phyloP scores from a whole-genome alignment of 2,329 filamentous ascomycete genomes.

The Penicillium sp. region DNA sequence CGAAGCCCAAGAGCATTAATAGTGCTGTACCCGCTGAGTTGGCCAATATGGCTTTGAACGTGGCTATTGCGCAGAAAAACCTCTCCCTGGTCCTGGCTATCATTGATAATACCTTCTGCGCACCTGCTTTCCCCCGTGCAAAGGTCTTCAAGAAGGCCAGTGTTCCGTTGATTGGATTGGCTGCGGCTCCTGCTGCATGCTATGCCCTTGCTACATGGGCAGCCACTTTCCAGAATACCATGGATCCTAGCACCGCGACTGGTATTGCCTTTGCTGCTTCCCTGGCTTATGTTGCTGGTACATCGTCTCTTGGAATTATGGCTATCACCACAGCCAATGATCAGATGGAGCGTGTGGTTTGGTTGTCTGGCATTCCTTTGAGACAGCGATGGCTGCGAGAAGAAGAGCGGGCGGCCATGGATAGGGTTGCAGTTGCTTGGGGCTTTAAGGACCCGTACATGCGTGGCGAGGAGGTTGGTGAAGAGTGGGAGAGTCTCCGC shows the following conservation, averaged over 20 bases:
- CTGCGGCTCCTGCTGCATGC: constrained; percentile 38
- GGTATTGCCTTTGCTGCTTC: constrained; percentile 77
- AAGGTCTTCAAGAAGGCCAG: constrained; percentile 46
- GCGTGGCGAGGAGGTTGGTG: constrained; percentile 85
- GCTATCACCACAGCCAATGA: constrained; percentile 87
- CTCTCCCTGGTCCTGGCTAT: constrained; percentile 76
- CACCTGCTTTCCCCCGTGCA: constrained; percentile 43
- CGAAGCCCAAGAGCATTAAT: constrained; percentile 67
- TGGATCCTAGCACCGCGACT: constrained; percentile 74
- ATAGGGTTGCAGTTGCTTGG: constrained; percentile 84
- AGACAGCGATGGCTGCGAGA: constrained; percentile 83
- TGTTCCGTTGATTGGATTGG: constrained; percentile 41
- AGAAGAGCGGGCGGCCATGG: constrained; percentile 83
- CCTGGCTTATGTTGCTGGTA: constrained; percentile 78
- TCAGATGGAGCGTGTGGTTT: constrained; percentile 91
- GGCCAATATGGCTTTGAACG: constrained; percentile 72
- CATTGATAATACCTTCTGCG: constrained; percentile 61
- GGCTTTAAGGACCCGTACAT: constrained; percentile 80
- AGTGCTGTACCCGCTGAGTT: constrained; percentile 71
- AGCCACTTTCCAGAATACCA: constrained; percentile 67
- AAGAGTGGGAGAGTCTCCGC: constrained; percentile 82
- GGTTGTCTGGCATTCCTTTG: constrained; percentile 78
- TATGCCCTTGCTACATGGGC: constrained; percentile 71
- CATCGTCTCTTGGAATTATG: constrained; percentile 77
- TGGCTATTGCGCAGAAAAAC: constrained; percentile 77